Conservation (phyloP, 169 alveolate species). For the Plasmodium blacklocki region DNA sequence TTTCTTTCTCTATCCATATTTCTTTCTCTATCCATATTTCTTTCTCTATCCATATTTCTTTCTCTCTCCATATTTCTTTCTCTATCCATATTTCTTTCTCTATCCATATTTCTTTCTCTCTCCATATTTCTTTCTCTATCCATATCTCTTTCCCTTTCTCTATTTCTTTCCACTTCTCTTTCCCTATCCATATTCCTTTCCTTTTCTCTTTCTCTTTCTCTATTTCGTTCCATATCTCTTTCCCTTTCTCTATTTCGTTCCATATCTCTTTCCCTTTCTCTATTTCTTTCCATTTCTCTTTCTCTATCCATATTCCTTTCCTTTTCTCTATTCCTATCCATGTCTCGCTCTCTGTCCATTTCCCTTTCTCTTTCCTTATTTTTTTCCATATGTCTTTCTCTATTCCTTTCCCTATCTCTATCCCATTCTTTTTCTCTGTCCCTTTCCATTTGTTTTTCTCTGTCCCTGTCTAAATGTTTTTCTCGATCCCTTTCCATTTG, state of each 20-base stretch:
- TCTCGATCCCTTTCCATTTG: constrained; percentile 10
- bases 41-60: constrained; percentile 2
- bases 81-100: too few species aligned
- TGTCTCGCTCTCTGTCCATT: constrained; percentile 11
- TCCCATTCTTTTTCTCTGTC: constrained; percentile 6
- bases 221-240: constrained; percentile 13
- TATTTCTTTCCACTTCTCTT: neutral
- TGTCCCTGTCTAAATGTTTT: neutral
- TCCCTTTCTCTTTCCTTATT: constrained; percentile 20
- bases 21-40: constrained; percentile 1
- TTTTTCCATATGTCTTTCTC: constrained; percentile 11
- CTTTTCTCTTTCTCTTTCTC: constrained; percentile 6
- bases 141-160: constrained; percentile 8
- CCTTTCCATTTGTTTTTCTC: constrained; percentile 12
- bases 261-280: constrained; percentile 13
- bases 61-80: too few species aligned
- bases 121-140: constrained; percentile 13
- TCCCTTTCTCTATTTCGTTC: constrained; percentile 9
- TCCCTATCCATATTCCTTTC: constrained; percentile 1
- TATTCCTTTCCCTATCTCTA: constrained; percentile 20
- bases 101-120: neutral
- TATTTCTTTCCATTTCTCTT: constrained; percentile 18
- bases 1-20: constrained; percentile 13
- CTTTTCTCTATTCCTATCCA: constrained; percentile 3
- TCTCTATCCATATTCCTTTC: constrained; percentile 24